Evolutionary conservation across 495 filamentous ascomycete genomes (phyloP), one percentile per base, ranked within the genome.

Genomic region (Tuber microsphaerosporum): DNA sequence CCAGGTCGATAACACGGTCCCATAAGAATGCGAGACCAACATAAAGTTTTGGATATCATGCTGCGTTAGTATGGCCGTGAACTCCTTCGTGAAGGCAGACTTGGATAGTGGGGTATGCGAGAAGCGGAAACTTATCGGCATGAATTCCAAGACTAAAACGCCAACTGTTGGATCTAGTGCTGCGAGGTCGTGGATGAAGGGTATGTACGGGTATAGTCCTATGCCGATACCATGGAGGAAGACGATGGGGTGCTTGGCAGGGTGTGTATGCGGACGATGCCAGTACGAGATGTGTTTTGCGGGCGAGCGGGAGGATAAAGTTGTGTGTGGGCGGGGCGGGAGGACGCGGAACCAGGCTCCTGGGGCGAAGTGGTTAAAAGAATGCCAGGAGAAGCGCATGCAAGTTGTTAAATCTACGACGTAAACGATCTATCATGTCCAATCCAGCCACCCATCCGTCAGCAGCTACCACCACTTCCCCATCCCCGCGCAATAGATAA

Each of bases 181-280:
- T 41, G 75, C 70, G 26, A 91, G 81, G 65, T 87, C 84, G 37
- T 77, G 77, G 1, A 92, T 84, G 81, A 91, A 90, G 44, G 82
- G 81, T 20, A 85, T 84, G 74, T 92, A 92, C 2, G 90, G 85
- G 80, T 87, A 89, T 20, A 91, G 85, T 0, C 90, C 90, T 73
- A 92, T 88, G 41, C 90, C 89, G 71, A 92, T 91, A n/a, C 90
- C 90, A 80, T 92, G 90, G 31, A 92, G 85, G 82, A 92, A 91
- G 6, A 92, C 81, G 68, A 92, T 78, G 0, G 90, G 90, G 2
- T 87, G 81, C 42, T 85, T 85, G 9, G 84, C 84, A 9, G 83
- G 82, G 1, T 89, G 88, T 16, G 84, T 88, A 77, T 92, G 90
- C 2, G 89, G 88, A 26, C 89, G 87, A 80, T 89, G 84, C 90